Evolutionary conservation across 1,139 yeast species (phyloP), one percentile per base, ranked within the genome.

Genomic region (Geotrichum candidum): DNA sequence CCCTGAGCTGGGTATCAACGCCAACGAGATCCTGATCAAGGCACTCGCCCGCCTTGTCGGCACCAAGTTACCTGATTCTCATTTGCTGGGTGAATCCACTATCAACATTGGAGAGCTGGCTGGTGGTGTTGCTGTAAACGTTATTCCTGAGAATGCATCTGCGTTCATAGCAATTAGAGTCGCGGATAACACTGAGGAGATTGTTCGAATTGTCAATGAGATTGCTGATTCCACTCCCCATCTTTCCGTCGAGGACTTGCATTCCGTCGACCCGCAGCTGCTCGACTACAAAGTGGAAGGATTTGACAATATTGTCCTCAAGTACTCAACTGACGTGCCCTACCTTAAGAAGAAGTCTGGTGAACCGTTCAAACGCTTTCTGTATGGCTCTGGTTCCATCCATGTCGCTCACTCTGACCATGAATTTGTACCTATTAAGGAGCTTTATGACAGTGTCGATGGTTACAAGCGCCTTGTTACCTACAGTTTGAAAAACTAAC

Each of bases 311-410:
- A 78, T 81, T 48, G 76, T 80, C 15, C 78, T 84, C 65, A 83
- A 87, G 0, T 86, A 85, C 69, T 79, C 83, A 41, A 87, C 92
- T 0, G 92, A 87, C 68, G 79, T 86, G 59, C 89, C 90, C 3
- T 79, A 82, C 65, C 71, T 85, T 61, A 60, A 60, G 54, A 35
- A 46, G 22, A 29, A 46, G 29, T 65, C 69, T 2, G 76, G 77
- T 2, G 68, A 68, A 5, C 66, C 68, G 53, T 73, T 74, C n/a
- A 75, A 76, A 41, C 74, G 84, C 65, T 85, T 83, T 68, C 74
- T 86, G 41, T 87, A 85, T 68, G 92, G 91, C 0, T 89, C 91
- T 0, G 92, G 91, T 0, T 74, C 84, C 1, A 86, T 87, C 63
- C 78, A 78, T 48, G 85, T 84, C 46, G 91, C 91, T 0, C 91